A percentile compares a stretch with the other conserved stretches of the same genome.
phyloP scores from a whole-genome alignment of 345 rosid genomes.

The Pseudoturritis turrita region DNA sequence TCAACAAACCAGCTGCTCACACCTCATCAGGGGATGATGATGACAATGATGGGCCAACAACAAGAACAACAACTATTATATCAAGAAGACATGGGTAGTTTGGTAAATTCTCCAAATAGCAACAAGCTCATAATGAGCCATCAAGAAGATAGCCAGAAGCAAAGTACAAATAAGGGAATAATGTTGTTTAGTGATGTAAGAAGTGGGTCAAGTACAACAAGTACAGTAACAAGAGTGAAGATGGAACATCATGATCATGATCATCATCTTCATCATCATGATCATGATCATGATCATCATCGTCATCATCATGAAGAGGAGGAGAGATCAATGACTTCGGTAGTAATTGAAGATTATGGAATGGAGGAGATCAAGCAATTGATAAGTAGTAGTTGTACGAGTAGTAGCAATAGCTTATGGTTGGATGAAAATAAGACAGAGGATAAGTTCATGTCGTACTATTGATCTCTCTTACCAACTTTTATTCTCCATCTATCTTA shows the following conservation, averaged over 20 bases:
- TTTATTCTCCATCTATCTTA: not conserved
- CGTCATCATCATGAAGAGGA: conserved; percentile 24
- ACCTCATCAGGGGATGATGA: conserved; percentile 30
- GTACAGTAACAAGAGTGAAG: conserved; percentile 42
- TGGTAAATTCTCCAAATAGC: conserved; percentile 25
- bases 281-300: too few relatives aligned
- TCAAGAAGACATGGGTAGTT: conserved; percentile 28
- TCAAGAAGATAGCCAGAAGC: conserved; percentile 38
- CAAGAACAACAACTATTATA: conserved; percentile 31
- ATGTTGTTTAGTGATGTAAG: conserved; percentile 36
- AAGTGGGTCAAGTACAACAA: conserved; percentile 64
- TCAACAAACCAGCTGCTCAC: conserved; percentile 35
- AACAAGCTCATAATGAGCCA: conserved; percentile 24
- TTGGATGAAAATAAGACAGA: conserved; percentile 59
- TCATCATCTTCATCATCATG: too few relatives aligned
- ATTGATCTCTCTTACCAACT: conserved; percentile 30
- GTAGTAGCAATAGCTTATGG: conserved; percentile 41
- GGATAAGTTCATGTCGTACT: conserved; percentile 52
- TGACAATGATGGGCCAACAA: conserved; percentile 38
- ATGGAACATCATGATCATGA: conserved; percentile 31
- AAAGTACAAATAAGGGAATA: conserved; percentile 33
- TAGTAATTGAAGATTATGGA: conserved; percentile 41
- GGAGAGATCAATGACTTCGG: conserved; percentile 20
- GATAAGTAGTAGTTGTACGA: conserved; percentile 45
- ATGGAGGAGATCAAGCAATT: conserved; percentile 80